Conservation (phyloP, 371 early-diverging fungal genomes). For the Mucor racemosus region DNA sequence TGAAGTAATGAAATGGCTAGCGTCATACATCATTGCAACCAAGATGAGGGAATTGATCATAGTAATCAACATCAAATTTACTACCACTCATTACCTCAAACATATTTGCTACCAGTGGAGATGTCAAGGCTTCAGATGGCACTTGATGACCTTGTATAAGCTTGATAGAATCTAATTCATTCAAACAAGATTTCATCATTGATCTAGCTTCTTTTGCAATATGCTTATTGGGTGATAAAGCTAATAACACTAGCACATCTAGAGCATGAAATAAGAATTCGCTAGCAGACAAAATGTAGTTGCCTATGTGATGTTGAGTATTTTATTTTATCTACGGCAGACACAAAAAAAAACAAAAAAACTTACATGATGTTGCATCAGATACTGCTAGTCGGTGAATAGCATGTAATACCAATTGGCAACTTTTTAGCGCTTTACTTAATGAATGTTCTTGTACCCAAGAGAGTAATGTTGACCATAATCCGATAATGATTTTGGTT, state of each 20-base stretch:
- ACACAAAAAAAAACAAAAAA: no score
- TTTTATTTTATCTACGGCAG: no score
- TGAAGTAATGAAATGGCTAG: conserved; percentile 6
- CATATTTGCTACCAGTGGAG: background rate
- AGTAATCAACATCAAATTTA: conserved; percentile 9
- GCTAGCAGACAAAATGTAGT: conserved; percentile 1
- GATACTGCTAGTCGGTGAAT: background rate
- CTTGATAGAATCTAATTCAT: background rate
- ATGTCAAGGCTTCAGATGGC: background rate
- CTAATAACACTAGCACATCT: conserved; percentile 13
- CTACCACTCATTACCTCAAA: background rate
- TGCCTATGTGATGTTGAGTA: background rate
- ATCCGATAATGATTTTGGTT: conserved; percentile 9
- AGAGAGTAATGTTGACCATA: conserved; percentile 10
- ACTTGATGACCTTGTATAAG: background rate
- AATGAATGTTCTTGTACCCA: conserved; percentile 17
- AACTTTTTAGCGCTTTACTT: background rate
- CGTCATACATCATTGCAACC: conserved; percentile 27
- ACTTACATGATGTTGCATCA: conserved; percentile 16
- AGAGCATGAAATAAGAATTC: conserved; percentile 12
- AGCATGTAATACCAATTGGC: conserved; percentile 9
- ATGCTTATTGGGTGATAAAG: background rate
- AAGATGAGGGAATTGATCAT: conserved; percentile 18
- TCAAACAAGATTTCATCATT: conserved; percentile 5
- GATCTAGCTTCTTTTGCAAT: conserved; percentile 13